A percentile compares a stretch with the other conserved stretches of the same genome.
Evolutionary conservation across 495 filamentous ascomycete genomes (phyloP).

Genomic region (Aspergillus carlsbadensis): DNA sequence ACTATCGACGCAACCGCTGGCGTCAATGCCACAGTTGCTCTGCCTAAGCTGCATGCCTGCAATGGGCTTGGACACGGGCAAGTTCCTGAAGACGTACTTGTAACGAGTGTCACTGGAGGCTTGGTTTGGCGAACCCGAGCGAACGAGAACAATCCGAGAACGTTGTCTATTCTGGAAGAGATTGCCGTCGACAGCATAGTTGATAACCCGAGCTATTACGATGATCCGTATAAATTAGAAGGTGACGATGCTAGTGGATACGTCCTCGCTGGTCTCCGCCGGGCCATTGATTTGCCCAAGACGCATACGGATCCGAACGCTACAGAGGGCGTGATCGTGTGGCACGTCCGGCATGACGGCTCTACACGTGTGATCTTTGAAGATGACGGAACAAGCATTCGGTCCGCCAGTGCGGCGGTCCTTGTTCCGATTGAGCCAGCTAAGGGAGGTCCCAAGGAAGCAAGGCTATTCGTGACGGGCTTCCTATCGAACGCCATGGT

Average conservation of each 20-base stretch:
- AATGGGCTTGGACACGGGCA: conserved; percentile 59
- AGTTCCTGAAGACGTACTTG: conserved; percentile 45
- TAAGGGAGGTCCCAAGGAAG: conserved; percentile 40
- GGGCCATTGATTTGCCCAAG: conserved; percentile 32
- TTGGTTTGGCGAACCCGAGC: conserved; percentile 30
- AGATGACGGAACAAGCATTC: conserved; percentile 55
- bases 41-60: conserved; percentile 45
- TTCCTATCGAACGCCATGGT: conserved; percentile 53
- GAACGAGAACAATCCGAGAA: conserved; percentile 21
- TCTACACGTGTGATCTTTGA: conserved; percentile 48
- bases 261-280: conserved; percentile 49
- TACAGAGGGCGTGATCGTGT: conserved; percentile 48
- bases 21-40: conserved; percentile 43
- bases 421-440: conserved; percentile 51
- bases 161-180: conserved; percentile 40
- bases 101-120: conserved; percentile 40
- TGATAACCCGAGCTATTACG: conserved; percentile 59
- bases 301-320: conserved; percentile 35
- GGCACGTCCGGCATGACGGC: conserved; percentile 32
- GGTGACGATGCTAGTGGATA: conserved; percentile 54
- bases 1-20: conserved; percentile 23
- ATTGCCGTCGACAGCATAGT: conserved; percentile 43
- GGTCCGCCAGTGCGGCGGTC: conserved; percentile 51
- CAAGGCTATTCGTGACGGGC: conserved; percentile 60
- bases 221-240: conserved; percentile 40